Conservation (phyloP, 176 grass and related monocot species). For the barley (Hordeum vulgare) region DNA sequence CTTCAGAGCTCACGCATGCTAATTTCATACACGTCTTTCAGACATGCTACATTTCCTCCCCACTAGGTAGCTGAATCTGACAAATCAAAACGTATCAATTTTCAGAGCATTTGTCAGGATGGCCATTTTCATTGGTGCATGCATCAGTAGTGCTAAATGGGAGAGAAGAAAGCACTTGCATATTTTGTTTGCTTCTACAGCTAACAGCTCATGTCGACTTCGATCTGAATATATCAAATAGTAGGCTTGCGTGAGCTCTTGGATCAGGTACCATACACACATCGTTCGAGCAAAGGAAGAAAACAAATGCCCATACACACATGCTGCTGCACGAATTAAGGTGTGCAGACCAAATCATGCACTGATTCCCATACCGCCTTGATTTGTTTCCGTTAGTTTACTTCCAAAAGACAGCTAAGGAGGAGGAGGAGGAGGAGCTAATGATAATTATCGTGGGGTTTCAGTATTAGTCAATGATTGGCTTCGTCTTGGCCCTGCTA, state of each 20-base stretch:
- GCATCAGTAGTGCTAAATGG: conserved; percentile 4
- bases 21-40: not conserved
- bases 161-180: not conserved
- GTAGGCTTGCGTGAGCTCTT: conserved; percentile 28
- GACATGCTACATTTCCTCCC: not conserved
- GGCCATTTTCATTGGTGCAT: not conserved
- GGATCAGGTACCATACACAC: conserved; percentile 32
- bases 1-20: not conserved
- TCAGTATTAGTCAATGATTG: conserved; percentile 46
- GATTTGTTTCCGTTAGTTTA: conserved; percentile 35
- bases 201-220: conserved; percentile 25
- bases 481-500: conserved; percentile 17
- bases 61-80: not conserved
- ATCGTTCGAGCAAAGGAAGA: conserved; percentile 16
- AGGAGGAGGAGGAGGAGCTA: not conserved
- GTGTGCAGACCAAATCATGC: conserved; percentile 37
- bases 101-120: not conserved
- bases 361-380: conserved; percentile 16
- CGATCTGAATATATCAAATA: conserved; percentile 17
- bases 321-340: conserved; percentile 42
- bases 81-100: not conserved
- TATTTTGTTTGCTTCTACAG: conserved; percentile 31
- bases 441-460: conserved; percentile 21
- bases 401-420: conserved; percentile 36
- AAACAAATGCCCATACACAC: conserved; percentile 34